phyloP scores from a whole-genome alignment of 169 alveolate species.

The Neospora caninum region DNA sequence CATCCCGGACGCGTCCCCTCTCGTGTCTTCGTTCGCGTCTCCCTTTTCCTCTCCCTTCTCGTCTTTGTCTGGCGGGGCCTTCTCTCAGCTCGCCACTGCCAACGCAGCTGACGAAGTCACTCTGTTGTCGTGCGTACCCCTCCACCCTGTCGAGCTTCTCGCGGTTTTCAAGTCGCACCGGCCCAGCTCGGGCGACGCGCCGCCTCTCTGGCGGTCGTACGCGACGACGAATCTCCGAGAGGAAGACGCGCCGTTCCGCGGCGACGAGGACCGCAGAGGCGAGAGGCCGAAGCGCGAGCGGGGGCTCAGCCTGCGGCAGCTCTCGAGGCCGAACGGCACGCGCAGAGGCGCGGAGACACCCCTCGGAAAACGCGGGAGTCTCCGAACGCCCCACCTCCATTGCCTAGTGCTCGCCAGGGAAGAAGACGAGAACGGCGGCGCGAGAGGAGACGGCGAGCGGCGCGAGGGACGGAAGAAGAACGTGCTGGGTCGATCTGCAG shows the following conservation, averaged over 20 bases:
- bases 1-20: neutral
- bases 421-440: too few relatives aligned
- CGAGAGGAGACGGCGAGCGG: neutral
- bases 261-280: neutral
- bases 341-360: neutral
- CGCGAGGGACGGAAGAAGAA: too few relatives aligned
- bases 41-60: neutral
- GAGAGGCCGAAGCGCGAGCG: slow-evolving; percentile 34
- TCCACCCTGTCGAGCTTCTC: slow-evolving; percentile 58
- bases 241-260: neutral
- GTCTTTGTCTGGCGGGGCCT: neutral
- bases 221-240: neutral
- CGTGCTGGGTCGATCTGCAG: neutral
- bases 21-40: neutral
- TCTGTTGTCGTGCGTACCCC: slow-evolving; percentile 57
- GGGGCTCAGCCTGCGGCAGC: slow-evolving; percentile 38
- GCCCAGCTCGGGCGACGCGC: neutral
- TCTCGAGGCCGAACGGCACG: neutral
- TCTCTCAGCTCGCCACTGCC: neutral
- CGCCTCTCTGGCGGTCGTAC: neutral
- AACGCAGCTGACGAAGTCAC: neutral
- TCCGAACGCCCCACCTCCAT: neutral
- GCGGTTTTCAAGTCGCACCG: slow-evolving; percentile 35
- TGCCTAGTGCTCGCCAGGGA: too few relatives aligned
- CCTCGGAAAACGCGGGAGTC: neutral